Base-by-base conservation (phyloP, 2,329 filamentous ascomycete genomes). In the Paecilomyces dactylethromorphus region DNA sequence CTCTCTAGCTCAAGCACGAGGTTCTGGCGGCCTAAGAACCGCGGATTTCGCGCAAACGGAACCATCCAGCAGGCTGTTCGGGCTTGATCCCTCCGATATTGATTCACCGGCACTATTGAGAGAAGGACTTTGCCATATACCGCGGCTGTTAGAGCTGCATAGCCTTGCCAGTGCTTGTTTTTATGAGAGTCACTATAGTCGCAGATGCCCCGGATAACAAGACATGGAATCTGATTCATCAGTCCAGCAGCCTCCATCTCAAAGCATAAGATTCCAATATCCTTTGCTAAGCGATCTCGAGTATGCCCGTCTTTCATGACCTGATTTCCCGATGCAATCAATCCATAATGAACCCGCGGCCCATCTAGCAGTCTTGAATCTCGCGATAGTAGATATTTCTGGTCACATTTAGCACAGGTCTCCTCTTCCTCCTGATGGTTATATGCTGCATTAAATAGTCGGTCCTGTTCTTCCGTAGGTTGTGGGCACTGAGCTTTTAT, bases 151-250 rank as follows among this genome's bases (percentile, higher is more conserved):
- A 60, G 65, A 1, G 65, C 71, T 0, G 74, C 72, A 57, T 72
- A 74, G 0, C 51, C 39, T 22, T 74, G 71, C 74, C 72, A 76
- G 3, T 51, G 35, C 18, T 75, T 69, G 24, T 70, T 69, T 61
- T 74, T 75, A 53, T 71, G 24, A 5, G 24, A 26, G 24, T 26
- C 24, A 5, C 24, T 3, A 5, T 26, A 26, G 24, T 26, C 24
- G 5, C 69, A 76, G 0, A 77, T 72, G 0, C 72, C 73, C 11
- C 75, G 75, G 52, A 78, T 68, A 0, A 76, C 63, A 1, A 78
- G 57, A 1, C 72, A 74, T 0, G 76, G 74, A 0, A 76, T 55
- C 0, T 65, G 60, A 56, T 66, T 63, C 62, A 63, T 65, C n/a
- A 64, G 21, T 3, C 67, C 67, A 1, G 65, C 65, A 7, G 63